A percentile compares a stretch with the other conserved stretches of the same genome.
These are phyloP conservation scores for Cercospora zeae-maydis DNA, from an alignment of 2,329 filamentous ascomycete genomes.

Conservation along the genomic window DNA sequence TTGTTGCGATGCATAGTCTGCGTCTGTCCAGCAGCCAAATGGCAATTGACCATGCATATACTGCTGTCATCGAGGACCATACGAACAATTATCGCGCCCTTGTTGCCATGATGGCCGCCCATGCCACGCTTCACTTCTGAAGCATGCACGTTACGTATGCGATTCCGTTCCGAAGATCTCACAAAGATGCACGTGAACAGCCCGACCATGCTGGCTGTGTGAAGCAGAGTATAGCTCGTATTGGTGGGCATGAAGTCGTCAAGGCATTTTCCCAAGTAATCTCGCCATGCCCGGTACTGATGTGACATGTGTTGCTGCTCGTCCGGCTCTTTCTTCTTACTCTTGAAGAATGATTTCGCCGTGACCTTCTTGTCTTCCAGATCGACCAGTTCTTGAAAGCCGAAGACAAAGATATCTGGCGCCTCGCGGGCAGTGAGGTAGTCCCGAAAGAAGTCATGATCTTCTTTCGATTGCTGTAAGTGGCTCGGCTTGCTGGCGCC, in stretches of 20 bases:
- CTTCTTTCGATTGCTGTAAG: conserved; percentile 65
- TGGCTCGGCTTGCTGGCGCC: conserved; percentile 90
- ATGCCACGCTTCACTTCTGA: conserved; percentile 93
- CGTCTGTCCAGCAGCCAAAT: conserved; percentile 88
- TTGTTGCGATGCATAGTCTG: conserved; percentile 89
- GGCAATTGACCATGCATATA: conserved; percentile 94
- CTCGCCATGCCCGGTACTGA: conserved; percentile 94
- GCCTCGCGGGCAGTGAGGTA: conserved; percentile 71
- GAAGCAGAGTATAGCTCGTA: conserved; percentile 77
- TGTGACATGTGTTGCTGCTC: conserved; percentile 91
- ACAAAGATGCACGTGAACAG: conserved; percentile 96
- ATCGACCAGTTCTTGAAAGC: conserved; percentile 97
- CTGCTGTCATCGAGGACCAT: conserved; percentile 93
- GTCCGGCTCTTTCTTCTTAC: conserved; percentile 76
- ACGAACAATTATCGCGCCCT: conserved; percentile 87
- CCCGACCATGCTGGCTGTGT: conserved; percentile 86
- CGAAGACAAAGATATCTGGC: conserved; percentile 90
- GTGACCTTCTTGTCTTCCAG: conserved; percentile 96
- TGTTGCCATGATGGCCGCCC: conserved; percentile 93
- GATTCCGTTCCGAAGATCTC: conserved; percentile 69
- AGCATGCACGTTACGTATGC: conserved; percentile 72
- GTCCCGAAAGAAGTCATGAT: conserved; percentile 75
- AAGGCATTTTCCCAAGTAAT: conserved; percentile 76
- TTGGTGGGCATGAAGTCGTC: conserved; percentile 77
- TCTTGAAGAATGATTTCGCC: conserved; percentile 84